Evolutionary conservation across 768 basidiomycete genomes (phyloP).

Genomic region (Artomyces pyxidatus): DNA sequence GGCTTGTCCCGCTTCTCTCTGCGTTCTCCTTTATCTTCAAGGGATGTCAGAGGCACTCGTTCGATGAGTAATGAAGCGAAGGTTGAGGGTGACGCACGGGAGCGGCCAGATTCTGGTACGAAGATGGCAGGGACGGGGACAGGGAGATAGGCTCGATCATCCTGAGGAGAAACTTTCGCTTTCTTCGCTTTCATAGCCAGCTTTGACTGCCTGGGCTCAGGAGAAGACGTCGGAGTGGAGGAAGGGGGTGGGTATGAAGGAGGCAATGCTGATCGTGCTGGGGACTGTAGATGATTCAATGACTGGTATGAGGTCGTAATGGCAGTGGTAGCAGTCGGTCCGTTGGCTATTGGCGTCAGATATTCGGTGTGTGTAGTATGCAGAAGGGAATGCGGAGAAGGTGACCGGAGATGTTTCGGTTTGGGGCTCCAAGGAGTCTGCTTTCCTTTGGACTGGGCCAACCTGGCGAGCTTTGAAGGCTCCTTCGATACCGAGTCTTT

Average conservation of each 20-base stretch:
- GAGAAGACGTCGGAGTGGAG: constrained; percentile 18
- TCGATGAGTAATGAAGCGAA: constrained; percentile 37
- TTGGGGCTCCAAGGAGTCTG: constrained; percentile 21
- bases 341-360: constrained; percentile 74
- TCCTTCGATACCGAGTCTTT: too few relatives aligned
- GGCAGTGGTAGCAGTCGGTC: constrained; percentile 73
- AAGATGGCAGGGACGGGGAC: constrained; percentile 47
- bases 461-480: constrained; percentile 66
- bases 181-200: constrained; percentile 67
- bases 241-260: constrained; percentile 17
- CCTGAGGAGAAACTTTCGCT: constrained; percentile 36
- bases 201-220: constrained; percentile 53
- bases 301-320: constrained; percentile 79
- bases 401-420: constrained; percentile 15
- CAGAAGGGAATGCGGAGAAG: constrained; percentile 23
- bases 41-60: constrained; percentile 11
- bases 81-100: constrained; percentile 70
- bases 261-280: constrained; percentile 17
- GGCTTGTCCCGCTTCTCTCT: constrained; percentile 10
- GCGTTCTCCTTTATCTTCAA: constrained; percentile 15
- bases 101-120: constrained; percentile 38
- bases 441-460: constrained; percentile 55
- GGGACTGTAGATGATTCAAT: constrained; percentile 46
- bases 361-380: constrained; percentile 57
- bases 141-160: constrained; percentile 27